Evolutionary conservation across 1,284 basidiomycete genomes (phyloP), one percentile per base, ranked within the genome.

Genomic region (Tetrapyrgos nigripes): DNA sequence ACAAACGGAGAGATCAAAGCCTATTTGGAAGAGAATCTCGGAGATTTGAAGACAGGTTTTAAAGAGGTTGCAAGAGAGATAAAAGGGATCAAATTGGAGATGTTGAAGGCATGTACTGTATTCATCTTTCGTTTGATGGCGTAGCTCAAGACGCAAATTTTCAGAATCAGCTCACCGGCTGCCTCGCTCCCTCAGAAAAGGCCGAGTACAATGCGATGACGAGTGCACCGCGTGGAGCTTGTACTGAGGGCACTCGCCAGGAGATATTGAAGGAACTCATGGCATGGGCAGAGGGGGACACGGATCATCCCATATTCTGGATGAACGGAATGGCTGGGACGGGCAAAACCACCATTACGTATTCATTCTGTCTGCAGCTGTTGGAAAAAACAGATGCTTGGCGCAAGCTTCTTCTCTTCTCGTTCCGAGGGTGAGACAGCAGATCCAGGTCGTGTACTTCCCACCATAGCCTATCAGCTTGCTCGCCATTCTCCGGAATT

Each of bases 361-460:
- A 14, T 33, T 33, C 40, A 26, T 23, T 54, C 62, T 10, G n/a
- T n/a, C n/a, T n/a, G n/a, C n/a, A n/a, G n/a, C n/a, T n/a, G n/a
- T 24, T n/a, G 37, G 9, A 44, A 57, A 6, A 53, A 35, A 17
- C 52, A 52, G 13, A 55, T 53, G 26, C 66, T 69, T 3, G 67
- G 63, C 26, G 70, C 66, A 4, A 67, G 58, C 58, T 71, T 68
- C 62, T 72, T 71, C 52, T 69, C 62, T 59, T 64, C 64, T 19
- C 62, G 64, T 27, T 31, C 47, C n/a, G 54, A 62, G n/a, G 37
- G 29, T 14, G 59, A 54, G 13, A 51, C 58, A 3, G 43, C 55
- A 10, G 59, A 70, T 19, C 50, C 64, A 17, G 52, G 43, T 27
- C 50, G 29, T 29, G 64, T 72, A 29, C 55, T 73, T 45, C 66